Base-by-base conservation (phyloP, 2,329 filamentous ascomycete species). In the Colletotrichum somersetense region DNA sequence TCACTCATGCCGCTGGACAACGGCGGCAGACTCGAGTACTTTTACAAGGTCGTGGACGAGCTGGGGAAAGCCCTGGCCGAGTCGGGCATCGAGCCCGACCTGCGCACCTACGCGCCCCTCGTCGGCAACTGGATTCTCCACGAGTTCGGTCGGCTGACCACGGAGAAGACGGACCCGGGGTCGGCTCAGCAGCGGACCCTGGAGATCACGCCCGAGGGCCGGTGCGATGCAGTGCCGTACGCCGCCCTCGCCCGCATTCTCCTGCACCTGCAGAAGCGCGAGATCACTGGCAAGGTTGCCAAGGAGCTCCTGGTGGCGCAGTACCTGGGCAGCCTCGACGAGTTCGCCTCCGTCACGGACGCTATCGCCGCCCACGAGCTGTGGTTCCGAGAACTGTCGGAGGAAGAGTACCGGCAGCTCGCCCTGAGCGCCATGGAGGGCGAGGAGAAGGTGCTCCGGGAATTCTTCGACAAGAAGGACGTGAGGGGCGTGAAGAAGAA, bases 1-100 rank as follows among this genome's bases (percentile, higher is more conserved):
- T 93, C 95, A 0, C 84, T 99, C 44, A 87, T 95, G 58, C 87
- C 89, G 10, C 84, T 97, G 0, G 93, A 98, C 74, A 89, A 92
- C 66, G 95, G 95, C 10, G 91, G 91, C 10, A 89, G 95, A 53
- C 83, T 96, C 5, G 91, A 97, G 75, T 98, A 95, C 80, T 97
- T 95, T 78, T 91, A 92, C 77, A 87, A 89, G 35, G 89, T 94
- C 0, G 84, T 93, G 1, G 83, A 86, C 3, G 78, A 80, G 1
- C 77, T 91, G 0, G 80, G 83, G 58, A 62, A 0, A 69, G 56
- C 0, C 23, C 11, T 33, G 71, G 76, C 5, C 77, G 30, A 8
- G 40, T 18, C 52, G 1, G 71, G 65, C 1, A 35, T 1, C 5
- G 18, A 63, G 18, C 75, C 77, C 1, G 76, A 80, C 5, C 71